These are phyloP conservation scores for Thymus quinquecostatus DNA, from an alignment of 257 asterid genomes.

Conservation along the genomic window DNA sequence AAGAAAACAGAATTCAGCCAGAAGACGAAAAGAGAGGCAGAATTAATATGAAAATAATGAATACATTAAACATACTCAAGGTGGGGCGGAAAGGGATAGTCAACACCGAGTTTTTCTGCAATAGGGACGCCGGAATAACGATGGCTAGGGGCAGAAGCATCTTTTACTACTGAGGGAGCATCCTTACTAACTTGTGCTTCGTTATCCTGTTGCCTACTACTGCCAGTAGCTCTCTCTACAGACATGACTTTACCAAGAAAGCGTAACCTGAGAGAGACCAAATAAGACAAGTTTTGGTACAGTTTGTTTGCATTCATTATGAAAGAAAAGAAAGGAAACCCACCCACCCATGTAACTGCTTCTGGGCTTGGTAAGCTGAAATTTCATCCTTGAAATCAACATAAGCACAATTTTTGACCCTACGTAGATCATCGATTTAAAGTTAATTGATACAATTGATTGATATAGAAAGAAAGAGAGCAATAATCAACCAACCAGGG, in stretches of 20 bases:
- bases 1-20: not conserved
- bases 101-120: constrained; percentile 84
- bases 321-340: not conserved
- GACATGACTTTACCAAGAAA: constrained; percentile 83
- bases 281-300: not conserved
- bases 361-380: constrained; percentile 78
- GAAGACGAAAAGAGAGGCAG: constrained; percentile 7
- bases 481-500: constrained; percentile 61
- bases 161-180: constrained; percentile 27
- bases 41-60: constrained; percentile 21
- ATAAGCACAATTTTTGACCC: constrained; percentile 82
- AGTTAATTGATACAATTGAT: not conserved
- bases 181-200: constrained; percentile 44
- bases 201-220: constrained; percentile 25
- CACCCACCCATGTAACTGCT: constrained; percentile 72
- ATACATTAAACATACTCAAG: constrained; percentile 67
- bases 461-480: too few species aligned
- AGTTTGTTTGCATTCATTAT: not conserved
- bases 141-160: constrained; percentile 37
- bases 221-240: constrained; percentile 63
- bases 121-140: constrained; percentile 56
- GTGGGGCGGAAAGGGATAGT: constrained; percentile 90
- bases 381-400: constrained; percentile 72
- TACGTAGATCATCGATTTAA: constrained; percentile 24
- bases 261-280: constrained; percentile 54